Conservation (phyloP, 73 alveolate genomes). For the Breviolum minutum region DNA sequence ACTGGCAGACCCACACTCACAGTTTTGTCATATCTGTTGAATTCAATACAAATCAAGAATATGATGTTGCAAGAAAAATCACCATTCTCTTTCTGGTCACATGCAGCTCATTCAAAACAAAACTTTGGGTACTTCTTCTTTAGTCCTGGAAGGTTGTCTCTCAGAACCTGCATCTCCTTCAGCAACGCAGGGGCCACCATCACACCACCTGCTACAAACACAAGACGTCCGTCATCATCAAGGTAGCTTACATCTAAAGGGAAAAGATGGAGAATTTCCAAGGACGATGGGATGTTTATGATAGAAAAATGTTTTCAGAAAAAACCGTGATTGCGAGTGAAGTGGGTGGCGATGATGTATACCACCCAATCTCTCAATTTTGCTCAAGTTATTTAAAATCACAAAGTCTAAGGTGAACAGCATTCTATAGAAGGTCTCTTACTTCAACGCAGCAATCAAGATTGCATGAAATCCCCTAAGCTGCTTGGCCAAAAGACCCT, state of each 20-base stretch:
- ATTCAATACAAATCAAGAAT: background rate
- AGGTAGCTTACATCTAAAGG: too few species aligned
- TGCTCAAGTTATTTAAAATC: background rate
- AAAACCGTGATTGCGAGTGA: background rate
- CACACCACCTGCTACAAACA: slow-evolving; percentile 85
- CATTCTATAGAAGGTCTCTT: too few species aligned
- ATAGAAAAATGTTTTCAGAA: background rate
- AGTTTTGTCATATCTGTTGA: too few species aligned
- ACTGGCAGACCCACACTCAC: background rate
- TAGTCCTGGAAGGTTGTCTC: slow-evolving; percentile 52
- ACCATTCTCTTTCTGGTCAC: too few species aligned
- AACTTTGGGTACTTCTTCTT: slow-evolving; percentile 66
- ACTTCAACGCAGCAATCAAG: too few species aligned
- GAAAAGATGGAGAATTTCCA: background rate
- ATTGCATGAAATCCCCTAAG: too few species aligned
- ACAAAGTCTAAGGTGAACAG: background rate
- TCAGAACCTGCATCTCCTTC: slow-evolving; percentile 31
- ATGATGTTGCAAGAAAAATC: too few species aligned
- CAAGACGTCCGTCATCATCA: background rate
- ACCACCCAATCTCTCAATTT: background rate
- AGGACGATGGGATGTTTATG: background rate
- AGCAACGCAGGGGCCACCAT: slow-evolving; percentile 80
- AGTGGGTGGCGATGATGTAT: too few species aligned
- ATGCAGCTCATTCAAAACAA: slow-evolving; percentile 63
- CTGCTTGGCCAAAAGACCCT: too few species aligned